phyloP scores from a whole-genome alignment of 257 asterid genomes.

The Asclepias syriaca region DNA sequence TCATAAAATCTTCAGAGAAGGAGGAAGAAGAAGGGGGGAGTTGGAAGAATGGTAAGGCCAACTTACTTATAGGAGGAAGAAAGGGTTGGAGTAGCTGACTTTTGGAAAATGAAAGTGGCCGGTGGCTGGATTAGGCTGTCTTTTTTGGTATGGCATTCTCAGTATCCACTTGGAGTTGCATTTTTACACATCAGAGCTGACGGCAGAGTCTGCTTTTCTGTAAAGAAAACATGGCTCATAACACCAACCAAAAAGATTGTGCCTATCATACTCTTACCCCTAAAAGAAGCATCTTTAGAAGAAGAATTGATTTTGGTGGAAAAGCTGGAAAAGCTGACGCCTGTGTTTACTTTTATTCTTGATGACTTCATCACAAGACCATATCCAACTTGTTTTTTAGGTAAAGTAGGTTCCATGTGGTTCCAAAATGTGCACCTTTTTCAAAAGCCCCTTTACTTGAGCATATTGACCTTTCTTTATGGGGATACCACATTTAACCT shows the following conservation, averaged over 20 bases:
- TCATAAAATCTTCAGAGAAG: background rate
- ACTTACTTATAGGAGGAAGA: background rate
- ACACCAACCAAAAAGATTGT: conserved; percentile 24
- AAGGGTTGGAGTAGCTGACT: conserved; percentile 27
- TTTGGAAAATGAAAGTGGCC: conserved; percentile 19
- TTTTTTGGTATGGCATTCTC: conserved; percentile 31
- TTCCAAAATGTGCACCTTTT: background rate
- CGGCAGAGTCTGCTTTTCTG: conserved; percentile 25
- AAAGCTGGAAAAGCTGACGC: conserved; percentile 3
- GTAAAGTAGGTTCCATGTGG: conserved; percentile 8
- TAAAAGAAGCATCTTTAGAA: conserved; percentile 4
- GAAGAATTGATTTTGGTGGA: background rate
- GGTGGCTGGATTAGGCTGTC: conserved; percentile 21
- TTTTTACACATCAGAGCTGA: conserved; percentile 43
- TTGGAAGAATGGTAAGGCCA: conserved; percentile 8
- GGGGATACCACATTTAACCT: too few relatives aligned
- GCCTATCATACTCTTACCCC: conserved; percentile 17
- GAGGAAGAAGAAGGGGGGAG: conserved; percentile 28
- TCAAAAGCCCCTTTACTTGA: background rate
- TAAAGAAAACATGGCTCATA: conserved; percentile 23
- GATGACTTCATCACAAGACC: background rate
- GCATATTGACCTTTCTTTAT: background rate
- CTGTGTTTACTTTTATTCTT: conserved; percentile 1
- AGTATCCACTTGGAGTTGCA: conserved; percentile 36
- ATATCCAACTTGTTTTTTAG: conserved; percentile 11